These are phyloP conservation scores for Azolla pinnata DNA, from an alignment of 75 land plant species.

Conservation along the genomic window DNA sequence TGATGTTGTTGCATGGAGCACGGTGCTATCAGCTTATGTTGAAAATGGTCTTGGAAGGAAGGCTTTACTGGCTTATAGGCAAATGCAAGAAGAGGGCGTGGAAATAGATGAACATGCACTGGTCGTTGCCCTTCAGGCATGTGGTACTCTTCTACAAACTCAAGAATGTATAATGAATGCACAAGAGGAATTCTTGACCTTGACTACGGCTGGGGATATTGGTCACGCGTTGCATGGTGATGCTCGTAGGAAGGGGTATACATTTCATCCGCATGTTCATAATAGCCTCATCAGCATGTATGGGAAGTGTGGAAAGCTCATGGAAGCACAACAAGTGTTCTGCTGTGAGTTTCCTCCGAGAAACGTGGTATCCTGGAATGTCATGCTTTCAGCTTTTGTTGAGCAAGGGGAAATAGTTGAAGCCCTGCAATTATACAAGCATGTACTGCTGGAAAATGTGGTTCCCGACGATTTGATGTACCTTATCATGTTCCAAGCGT, in stretches of 20 bases:
- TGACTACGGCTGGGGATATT: conserved; percentile 10
- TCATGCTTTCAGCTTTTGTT: conserved; percentile 22
- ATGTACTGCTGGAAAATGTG: conserved; percentile 12
- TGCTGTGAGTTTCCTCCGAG: conserved; percentile 12
- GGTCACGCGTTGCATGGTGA: conserved; percentile 18
- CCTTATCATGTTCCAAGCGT: conserved; percentile 27
- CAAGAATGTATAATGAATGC: conserved; percentile 23
- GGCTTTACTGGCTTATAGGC: conserved; percentile 20
- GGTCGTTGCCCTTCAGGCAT: conserved; percentile 27
- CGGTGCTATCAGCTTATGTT: conserved; percentile 35
- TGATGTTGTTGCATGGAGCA: conserved; percentile 33
- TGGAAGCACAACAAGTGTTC: conserved; percentile 20
- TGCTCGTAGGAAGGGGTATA: conserved; percentile 14
- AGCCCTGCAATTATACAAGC: conserved; percentile 13
- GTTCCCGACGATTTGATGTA: conserved; percentile 10
- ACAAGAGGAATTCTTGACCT: conserved; percentile 38
- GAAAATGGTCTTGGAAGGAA: conserved; percentile 12
- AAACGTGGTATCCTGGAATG: conserved; percentile 14
- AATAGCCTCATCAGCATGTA: conserved; percentile 32
- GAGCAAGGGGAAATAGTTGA: conserved; percentile 8
- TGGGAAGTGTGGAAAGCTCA: conserved; percentile 20
- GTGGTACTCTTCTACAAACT: conserved; percentile 12
- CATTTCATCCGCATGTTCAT: conserved; percentile 13
- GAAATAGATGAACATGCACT: conserved; percentile 25
- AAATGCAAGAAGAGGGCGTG: conserved; percentile 12